Evolutionary conservation across 768 basidiomycete species (phyloP).

Genomic region (Naganishia antarctica): DNA sequence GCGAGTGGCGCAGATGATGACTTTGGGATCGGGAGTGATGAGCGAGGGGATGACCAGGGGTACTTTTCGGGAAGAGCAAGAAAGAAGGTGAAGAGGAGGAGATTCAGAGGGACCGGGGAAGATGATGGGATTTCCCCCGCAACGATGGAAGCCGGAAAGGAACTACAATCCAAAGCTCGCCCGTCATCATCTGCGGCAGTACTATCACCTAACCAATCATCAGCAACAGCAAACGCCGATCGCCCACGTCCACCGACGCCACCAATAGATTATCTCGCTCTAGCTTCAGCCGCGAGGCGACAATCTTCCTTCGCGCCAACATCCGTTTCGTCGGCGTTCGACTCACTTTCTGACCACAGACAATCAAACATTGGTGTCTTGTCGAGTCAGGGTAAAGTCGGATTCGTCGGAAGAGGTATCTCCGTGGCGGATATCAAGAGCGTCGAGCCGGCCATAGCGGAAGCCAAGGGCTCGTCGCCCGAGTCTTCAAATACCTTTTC

Average conservation of each 20-base stretch:
- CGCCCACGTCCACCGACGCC: not conserved
- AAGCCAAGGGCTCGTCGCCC: not conserved
- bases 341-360: not conserved
- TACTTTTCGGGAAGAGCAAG: not conserved
- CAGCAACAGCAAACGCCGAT: not conserved
- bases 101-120: not conserved
- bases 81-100: constrained; percentile 4
- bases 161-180: too few relatives aligned
- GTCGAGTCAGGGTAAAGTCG: not conserved
- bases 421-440: constrained; percentile 4
- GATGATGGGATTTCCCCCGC: not conserved
- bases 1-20: not conserved
- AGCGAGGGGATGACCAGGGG: not conserved
- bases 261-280: constrained; percentile 16
- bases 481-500: too few relatives aligned
- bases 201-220: not conserved
- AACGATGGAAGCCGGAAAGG: not conserved
- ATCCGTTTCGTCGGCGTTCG: not conserved
- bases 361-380: not conserved
- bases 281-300: not conserved
- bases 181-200: not conserved
- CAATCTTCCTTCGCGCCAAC: not conserved
- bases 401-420: not conserved
- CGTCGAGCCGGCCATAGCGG: not conserved
- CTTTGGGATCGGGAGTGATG: not conserved